These are phyloP conservation scores for Isoetes taiwanensis DNA, from an alignment of 75 land plant genomes.

Conservation along the genomic window DNA sequence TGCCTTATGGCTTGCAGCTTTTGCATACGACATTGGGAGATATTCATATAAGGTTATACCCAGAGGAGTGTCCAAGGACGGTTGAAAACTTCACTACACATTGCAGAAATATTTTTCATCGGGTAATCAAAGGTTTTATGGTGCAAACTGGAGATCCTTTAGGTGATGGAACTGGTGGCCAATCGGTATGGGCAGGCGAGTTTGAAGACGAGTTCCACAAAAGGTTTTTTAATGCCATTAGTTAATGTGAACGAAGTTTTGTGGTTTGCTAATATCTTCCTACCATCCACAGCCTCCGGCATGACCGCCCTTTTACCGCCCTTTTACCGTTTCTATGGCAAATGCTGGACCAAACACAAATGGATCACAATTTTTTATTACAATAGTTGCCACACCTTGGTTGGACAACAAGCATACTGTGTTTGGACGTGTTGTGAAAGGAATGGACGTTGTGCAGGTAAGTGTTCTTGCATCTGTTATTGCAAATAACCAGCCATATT, in stretches of 20 bases:
- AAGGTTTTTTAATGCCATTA: no score
- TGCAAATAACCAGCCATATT: no score
- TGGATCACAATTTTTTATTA: slow-evolving; percentile 98
- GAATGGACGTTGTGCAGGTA: slow-evolving; percentile 99
- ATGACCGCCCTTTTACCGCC: no score
- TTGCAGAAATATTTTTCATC: slow-evolving; percentile 89
- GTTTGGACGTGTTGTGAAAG: slow-evolving; percentile 93
- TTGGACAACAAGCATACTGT: slow-evolving; percentile 98
- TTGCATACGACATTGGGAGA: slow-evolving; percentile 91
- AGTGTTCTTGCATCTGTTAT: not conserved
- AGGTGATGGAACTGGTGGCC: slow-evolving; percentile 99
- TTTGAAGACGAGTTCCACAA: slow-evolving; percentile 99
- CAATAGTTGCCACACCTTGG: slow-evolving; percentile 99
- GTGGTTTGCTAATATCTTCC: no score
- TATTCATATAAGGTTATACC: slow-evolving; percentile 74
- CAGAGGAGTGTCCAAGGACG: slow-evolving; percentile 97
- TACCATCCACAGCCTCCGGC: slow-evolving; percentile 92
- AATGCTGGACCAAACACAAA: slow-evolving; percentile 99
- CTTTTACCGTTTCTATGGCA: slow-evolving; percentile 98
- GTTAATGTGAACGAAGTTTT: no score
- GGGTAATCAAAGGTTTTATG: slow-evolving; percentile 99
- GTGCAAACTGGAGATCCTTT: slow-evolving; percentile 97
- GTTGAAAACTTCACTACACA: slow-evolving; percentile 99
- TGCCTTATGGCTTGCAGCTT: slow-evolving; percentile 33
- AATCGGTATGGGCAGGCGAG: slow-evolving; percentile 98